Evolutionary conservation across 1,284 basidiomycete species (phyloP), one percentile per base, ranked within the genome.

Genomic region (Cryptococcus sp.): DNA sequence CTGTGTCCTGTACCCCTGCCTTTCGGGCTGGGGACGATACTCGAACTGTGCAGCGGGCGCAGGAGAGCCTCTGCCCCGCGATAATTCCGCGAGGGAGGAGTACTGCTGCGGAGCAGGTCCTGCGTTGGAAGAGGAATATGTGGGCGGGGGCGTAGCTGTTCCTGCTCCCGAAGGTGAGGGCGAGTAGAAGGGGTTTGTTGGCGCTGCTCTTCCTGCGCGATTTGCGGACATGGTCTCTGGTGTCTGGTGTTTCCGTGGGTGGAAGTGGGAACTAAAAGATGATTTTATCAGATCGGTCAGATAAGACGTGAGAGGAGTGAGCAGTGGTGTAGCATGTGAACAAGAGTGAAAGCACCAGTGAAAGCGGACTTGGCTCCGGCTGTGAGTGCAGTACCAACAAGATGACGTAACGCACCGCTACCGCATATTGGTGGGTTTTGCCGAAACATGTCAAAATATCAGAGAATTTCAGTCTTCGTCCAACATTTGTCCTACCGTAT

Each of bases 51-150:
- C 46, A 6, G 49, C 23, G 19, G 61, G 46, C 6, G 46, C 43
- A 6, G 54, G 42, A 19, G 50, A 43, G 16, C 47, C 48, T 35
- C 50, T 57, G 15, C 58, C 58, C 30, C 54, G 62, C 6, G 52
- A 57, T 40, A 68, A 42, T 20, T 62, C 55, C 3, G 66, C 57
- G 16, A 68, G 50, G 2, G 66, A 68, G 5, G 54, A 50, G 43
- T 68, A 68, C 40, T 59, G 58, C 6, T 63, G 41, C 47, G 43
- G 42, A 46, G 52, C 52, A 22, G 57, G 53, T 25, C 3, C 25
- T 25, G 25, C 25, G 25, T 25, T 25, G 3, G 25, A 25, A 38
- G 52, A 27, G 22, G 41, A 47, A 41, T 62, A 62, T 22, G 57
- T 46, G 7, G 61, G 61, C 13, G 57, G 61, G 23, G 57, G 61